These are phyloP conservation scores for Gynostemma pentaphyllum DNA, from an alignment of 306 rosid species.

Conservation along the genomic window DNA sequence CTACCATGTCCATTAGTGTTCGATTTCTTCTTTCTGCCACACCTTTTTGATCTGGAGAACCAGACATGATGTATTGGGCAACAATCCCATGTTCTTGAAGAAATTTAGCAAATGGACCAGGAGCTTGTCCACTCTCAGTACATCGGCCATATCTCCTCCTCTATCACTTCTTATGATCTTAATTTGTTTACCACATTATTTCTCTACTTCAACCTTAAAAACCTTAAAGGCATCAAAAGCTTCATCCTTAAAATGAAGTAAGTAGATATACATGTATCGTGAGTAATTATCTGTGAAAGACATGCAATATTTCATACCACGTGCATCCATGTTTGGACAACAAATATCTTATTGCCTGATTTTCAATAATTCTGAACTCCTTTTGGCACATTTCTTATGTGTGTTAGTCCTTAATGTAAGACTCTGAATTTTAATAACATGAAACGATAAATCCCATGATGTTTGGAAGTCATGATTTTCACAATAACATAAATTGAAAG, in stretches of 20 bases:
- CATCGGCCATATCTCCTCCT: slow-evolving; percentile 6
- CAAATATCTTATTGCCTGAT: background rate
- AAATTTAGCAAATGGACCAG: background rate
- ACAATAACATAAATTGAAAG: too few relatives aligned
- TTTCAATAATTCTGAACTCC: background rate
- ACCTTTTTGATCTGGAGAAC: background rate
- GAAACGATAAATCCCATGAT: too few relatives aligned
- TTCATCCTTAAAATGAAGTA: background rate
- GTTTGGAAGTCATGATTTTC: too few relatives aligned
- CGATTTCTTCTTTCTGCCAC: background rate
- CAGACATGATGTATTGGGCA: background rate
- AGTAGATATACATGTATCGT: background rate
- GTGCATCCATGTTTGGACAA: background rate
- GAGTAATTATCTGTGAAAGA: background rate
- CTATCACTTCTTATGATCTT: background rate
- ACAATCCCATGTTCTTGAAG: background rate
- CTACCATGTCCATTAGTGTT: background rate
- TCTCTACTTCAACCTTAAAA: background rate
- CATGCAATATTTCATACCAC: background rate
- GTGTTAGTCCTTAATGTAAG: background rate
- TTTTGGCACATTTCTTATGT: background rate
- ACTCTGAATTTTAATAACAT: too few relatives aligned
- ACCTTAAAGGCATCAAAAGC: background rate
- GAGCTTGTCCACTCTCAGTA: background rate
- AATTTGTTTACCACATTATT: background rate